phyloP scores from a whole-genome alignment of 805 yeast genomes.

The Maudiozyma barnettii region DNA sequence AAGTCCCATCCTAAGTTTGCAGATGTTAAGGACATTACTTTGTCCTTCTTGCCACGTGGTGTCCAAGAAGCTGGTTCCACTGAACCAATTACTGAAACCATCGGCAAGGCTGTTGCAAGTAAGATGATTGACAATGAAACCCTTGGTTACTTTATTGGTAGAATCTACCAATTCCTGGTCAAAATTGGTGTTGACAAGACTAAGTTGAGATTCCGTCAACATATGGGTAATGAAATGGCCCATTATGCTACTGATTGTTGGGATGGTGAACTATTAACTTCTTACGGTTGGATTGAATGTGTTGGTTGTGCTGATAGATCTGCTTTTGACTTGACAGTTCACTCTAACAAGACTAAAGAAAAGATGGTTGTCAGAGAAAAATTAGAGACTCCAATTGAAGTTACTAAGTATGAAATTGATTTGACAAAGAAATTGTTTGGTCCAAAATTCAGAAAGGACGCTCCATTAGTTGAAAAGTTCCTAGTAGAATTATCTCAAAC shows the following conservation, averaged over 20 bases:
- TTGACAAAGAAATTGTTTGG: conserved; percentile 94
- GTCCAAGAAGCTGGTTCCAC: conserved; percentile 84
- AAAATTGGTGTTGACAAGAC: conserved; percentile 84
- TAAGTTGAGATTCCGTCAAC: conserved; percentile 94
- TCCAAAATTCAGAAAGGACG: conserved; percentile 94
- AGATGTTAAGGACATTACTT: conserved; percentile 61
- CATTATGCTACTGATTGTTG: conserved; percentile 99
- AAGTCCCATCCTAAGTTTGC: conserved; percentile 75
- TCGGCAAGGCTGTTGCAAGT: conserved; percentile 83
- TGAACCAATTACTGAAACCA: conserved; percentile 48
- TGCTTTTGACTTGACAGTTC: conserved; percentile 94
- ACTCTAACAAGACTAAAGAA: conserved; percentile 89
- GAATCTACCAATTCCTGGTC: conserved; percentile 75
- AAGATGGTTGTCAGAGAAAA: conserved; percentile 90
- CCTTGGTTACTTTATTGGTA: conserved; percentile 90
- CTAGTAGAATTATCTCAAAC: conserved; percentile 68
- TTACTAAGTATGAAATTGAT: conserved; percentile 76
- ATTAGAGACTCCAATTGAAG: conserved; percentile 72
- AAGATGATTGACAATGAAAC: conserved; percentile 96
- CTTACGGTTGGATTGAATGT: conserved; percentile 99
- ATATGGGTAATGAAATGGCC: conserved; percentile 98
- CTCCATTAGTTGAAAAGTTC: conserved; percentile 83
- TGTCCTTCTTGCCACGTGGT: conserved; percentile 75
- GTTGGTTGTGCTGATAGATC: conserved; percentile 99
- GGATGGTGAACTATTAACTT: conserved; percentile 95